phyloP scores from a whole-genome alignment of 1,284 basidiomycete genomes.

The Sphaerobolus stellatus region DNA sequence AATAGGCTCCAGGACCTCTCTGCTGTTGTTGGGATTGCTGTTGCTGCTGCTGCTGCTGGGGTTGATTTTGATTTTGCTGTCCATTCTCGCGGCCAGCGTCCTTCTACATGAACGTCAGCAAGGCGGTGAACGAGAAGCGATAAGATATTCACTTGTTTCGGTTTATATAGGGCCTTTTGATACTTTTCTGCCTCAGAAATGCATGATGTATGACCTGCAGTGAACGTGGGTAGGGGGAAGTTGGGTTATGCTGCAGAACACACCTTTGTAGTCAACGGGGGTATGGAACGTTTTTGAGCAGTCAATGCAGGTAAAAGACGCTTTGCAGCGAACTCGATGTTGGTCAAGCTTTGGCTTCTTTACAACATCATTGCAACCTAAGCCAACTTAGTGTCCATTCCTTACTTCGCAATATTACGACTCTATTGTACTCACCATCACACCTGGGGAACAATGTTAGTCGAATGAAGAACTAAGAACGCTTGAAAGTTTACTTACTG shows the following conservation, averaged over 20 bases:
- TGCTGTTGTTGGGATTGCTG: constrained; percentile 1
- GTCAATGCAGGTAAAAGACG: constrained; percentile 84
- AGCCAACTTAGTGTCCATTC: constrained; percentile 5
- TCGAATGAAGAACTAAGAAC: background rate
- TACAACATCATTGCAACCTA: constrained; percentile 79
- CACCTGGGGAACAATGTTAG: constrained; percentile 35
- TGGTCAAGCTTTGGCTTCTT: constrained; percentile 90
- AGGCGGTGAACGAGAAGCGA: background rate
- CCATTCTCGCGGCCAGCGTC: background rate
- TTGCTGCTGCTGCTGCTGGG: background rate
- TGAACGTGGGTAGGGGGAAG: background rate
- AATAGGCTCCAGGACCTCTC: constrained; percentile 29
- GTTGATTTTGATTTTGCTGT: background rate
- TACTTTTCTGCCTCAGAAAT: constrained; percentile 92
- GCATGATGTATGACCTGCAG: constrained; percentile 69
- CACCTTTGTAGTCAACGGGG: constrained; percentile 70
- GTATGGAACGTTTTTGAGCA: constrained; percentile 79
- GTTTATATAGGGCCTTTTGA: constrained; percentile 80
- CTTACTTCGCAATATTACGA: constrained; percentile 15
- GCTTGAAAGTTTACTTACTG: constrained; percentile 39
- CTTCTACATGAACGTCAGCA: constrained; percentile 6
- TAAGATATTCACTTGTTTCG: constrained; percentile 47
- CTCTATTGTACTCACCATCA: constrained; percentile 37
- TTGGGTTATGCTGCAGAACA: background rate
- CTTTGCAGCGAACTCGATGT: constrained; percentile 58